Evolutionary conservation across 345 rosid species (phyloP), one percentile per base, ranked within the genome.

Genomic region (Aegle marmelos): DNA sequence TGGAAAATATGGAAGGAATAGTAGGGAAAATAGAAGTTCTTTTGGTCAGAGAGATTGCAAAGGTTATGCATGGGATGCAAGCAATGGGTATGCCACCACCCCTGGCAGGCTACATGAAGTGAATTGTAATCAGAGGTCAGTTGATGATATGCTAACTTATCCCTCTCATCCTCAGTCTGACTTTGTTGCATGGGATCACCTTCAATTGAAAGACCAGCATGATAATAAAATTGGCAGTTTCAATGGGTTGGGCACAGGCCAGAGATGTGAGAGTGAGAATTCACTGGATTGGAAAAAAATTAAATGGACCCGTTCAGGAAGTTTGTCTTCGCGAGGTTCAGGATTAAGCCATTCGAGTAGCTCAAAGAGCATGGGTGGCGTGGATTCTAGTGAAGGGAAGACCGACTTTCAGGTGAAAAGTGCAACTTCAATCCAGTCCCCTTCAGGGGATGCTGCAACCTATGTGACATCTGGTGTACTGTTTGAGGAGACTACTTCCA

Each of bases 301-400:
- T 14, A 86, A 85, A 82, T 94, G 99, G 98, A 80, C 87, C 27
- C 87, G 90, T 54, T 86, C 94, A 56, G 97, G 94, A 79, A 91
- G 93, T 79, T 84, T 93, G 81, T 87, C 94, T 57, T 93, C 98
- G 60, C 88, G 94, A 59, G 95, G 93, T 67, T 92, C 94, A 28
- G 91, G 98, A 83, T 88, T 85, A 75, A 92, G 96, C 84, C 93
- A 92, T 82, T 94, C 99, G 39, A 88, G 97, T 79, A 88, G 97
- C 87, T 88, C 94, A 6, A 97, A 93, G 88, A 90, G 94, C 79
- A 45, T 88, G 82, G 94, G 92, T 61, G 91, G 83, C 58, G 88
- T 81, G 61, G 93, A 92, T 79, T 92, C 92, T 28, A 70, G 80
- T 33, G 98, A 92, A 75, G 83, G 79, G 76, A 93, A 91, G 82